phyloP scores from a whole-genome alignment of 139 green algal species.

The Volvox africanus region DNA sequence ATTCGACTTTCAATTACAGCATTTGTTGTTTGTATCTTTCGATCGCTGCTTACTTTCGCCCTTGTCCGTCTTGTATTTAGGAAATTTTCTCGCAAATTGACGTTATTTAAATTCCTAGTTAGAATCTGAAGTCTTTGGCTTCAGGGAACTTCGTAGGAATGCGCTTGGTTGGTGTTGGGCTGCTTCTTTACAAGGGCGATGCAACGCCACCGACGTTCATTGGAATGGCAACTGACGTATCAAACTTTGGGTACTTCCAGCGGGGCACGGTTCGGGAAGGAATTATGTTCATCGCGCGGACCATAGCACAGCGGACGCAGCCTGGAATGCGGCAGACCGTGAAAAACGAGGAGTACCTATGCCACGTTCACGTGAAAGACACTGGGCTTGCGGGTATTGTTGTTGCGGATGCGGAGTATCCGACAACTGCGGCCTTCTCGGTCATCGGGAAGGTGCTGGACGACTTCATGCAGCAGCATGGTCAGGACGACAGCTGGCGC shows the following conservation, averaged over 20 bases:
- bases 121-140: neutral
- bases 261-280: slow-evolving; percentile 91
- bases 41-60: neutral
- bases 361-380: slow-evolving; percentile 92
- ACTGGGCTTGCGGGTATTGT: slow-evolving; percentile 88
- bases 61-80: neutral
- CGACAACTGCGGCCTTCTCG: slow-evolving; percentile 92
- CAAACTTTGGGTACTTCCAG: slow-evolving; percentile 96
- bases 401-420: slow-evolving; percentile 95
- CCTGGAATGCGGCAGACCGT: slow-evolving; percentile 86
- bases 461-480: slow-evolving; percentile 66
- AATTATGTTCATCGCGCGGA: slow-evolving; percentile 93
- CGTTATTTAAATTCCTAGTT: neutral
- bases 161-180: slow-evolving; percentile 78
- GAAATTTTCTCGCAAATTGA: neutral
- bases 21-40: neutral
- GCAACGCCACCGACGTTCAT: slow-evolving; percentile 81
- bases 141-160: slow-evolving; percentile 40
- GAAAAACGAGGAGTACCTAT: slow-evolving; percentile 94
- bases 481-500: slow-evolving; percentile 77
- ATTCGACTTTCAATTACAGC: no score
- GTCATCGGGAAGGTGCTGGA: slow-evolving; percentile 92
- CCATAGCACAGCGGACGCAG: slow-evolving; percentile 91
- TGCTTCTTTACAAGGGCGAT: slow-evolving; percentile 84
- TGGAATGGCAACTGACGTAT: slow-evolving; percentile 88